phyloP scores from a whole-genome alignment of 2,329 filamentous ascomycete genomes.

The Alternaria brassicae region DNA sequence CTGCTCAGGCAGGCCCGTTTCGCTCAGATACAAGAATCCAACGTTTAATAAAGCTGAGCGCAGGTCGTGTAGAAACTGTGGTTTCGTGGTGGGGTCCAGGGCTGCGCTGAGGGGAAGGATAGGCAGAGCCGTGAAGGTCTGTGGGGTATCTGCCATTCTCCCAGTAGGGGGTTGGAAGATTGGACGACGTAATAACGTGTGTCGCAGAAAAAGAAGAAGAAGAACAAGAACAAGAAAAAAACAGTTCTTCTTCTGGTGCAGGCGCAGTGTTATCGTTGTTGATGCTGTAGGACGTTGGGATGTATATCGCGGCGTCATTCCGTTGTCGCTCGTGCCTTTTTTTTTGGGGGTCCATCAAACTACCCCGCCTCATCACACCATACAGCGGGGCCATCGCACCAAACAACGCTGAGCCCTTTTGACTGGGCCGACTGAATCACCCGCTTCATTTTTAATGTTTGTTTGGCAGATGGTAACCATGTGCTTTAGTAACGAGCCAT shows the following conservation, averaged over 20 bases:
- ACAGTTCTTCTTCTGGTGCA: no score
- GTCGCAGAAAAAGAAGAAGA: neutral
- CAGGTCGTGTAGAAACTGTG: slow-evolving; percentile 72
- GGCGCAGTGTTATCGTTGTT: neutral
- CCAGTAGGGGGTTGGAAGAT: neutral
- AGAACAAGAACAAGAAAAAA: no score
- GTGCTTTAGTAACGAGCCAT: slow-evolving; percentile 28
- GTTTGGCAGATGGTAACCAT: neutral
- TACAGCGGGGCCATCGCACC: slow-evolving; percentile 32
- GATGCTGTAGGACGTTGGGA: neutral
- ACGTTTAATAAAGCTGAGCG: slow-evolving; percentile 81
- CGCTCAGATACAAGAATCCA: slow-evolving; percentile 86
- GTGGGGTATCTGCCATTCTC: neutral
- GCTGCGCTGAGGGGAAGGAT: slow-evolving; percentile 77
- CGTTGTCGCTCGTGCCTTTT: slow-evolving; percentile 2
- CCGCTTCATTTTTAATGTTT: neutral
- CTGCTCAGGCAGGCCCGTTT: slow-evolving; percentile 66
- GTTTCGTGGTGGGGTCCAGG: slow-evolving; percentile 71
- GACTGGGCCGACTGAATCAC: neutral
- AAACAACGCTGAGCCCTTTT: neutral
- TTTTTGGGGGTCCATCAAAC: neutral
- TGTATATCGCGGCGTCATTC: neutral
- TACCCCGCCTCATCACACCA: slow-evolving; percentile 12
- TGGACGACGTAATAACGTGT: neutral
- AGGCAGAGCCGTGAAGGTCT: slow-evolving; percentile 74